phyloP scores from a whole-genome alignment of 1,284 basidiomycete genomes.

The Fomitiporia mediterranea region DNA sequence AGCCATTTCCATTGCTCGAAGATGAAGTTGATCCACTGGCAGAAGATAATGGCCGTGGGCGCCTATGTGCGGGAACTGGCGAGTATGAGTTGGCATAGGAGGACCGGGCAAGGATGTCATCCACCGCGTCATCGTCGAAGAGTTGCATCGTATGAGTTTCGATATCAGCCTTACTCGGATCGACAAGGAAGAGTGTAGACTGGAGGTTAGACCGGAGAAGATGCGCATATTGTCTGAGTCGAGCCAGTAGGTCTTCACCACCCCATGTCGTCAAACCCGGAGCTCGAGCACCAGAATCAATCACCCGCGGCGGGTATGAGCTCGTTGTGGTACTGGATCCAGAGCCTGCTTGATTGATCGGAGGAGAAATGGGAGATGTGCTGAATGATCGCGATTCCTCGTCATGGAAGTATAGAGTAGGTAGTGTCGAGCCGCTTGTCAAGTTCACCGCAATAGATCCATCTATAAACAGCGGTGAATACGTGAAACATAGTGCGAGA shows the following conservation, averaged over 20 bases:
- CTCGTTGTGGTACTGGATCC: constrained; percentile 32
- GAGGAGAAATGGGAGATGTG: constrained; percentile 42
- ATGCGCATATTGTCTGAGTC: constrained; percentile 67
- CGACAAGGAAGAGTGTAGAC: constrained; percentile 82
- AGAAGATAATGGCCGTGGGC: constrained; percentile 60
- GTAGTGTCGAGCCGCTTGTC: constrained; percentile 84
- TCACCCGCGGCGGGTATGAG: constrained; percentile 56
- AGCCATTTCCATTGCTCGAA: constrained; percentile 22
- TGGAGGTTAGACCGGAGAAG: constrained; percentile 77
- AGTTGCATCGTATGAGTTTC: constrained; percentile 83
- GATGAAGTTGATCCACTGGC: constrained; percentile 22
- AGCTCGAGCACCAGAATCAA: constrained; percentile 30
- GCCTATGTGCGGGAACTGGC: constrained; percentile 76
- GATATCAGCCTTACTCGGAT: constrained; percentile 86
- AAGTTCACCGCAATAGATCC: constrained; percentile 80
- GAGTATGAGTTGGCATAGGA: constrained; percentile 73
- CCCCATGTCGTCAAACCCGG: constrained; percentile 54
- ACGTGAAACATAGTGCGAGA: constrained; percentile 6
- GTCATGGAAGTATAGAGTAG: constrained; percentile 93
- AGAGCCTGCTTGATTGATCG: constrained; percentile 27
- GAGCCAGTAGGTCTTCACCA: constrained; percentile 78
- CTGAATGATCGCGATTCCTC: constrained; percentile 85
- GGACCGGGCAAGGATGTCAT: constrained; percentile 74
- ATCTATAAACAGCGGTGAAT: constrained; percentile 37
- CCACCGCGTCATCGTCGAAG: constrained; percentile 77